Conservation (phyloP, 768 basidiomycete genomes). For the Coprinopsis cinerea region DNA sequence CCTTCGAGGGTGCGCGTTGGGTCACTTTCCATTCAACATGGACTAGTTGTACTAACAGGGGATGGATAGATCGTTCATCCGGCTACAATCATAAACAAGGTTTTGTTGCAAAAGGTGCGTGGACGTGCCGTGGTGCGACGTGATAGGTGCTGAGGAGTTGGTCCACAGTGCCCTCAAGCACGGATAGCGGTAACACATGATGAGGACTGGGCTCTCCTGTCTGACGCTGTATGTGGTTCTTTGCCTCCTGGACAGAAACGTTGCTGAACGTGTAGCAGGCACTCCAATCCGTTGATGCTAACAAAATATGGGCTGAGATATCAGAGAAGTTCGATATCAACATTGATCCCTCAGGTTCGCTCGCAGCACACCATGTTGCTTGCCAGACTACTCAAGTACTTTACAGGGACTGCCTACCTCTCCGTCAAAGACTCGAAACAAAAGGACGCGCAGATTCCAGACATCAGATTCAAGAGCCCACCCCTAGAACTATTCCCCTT, state of each 20-base stretch:
- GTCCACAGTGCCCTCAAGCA: constrained; percentile 5
- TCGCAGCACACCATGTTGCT: neutral
- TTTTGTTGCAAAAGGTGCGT: constrained; percentile 7
- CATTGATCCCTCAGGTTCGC: constrained; percentile 9
- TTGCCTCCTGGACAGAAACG: neutral
- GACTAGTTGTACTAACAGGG: neutral
- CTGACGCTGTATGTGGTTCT: constrained; percentile 3
- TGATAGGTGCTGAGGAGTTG: neutral
- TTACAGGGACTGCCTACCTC: constrained; percentile 5
- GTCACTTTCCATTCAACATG: no score
- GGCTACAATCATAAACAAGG: constrained; percentile 2
- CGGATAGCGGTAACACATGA: constrained; percentile 9
- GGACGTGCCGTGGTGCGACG: neutral
- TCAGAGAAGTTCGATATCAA: constrained; percentile 4
- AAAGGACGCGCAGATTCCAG: neutral
- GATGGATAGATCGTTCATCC: constrained; percentile 1
- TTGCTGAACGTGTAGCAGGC: neutral
- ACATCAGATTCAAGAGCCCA: neutral
- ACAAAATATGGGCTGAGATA: constrained; percentile 2
- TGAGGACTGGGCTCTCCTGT: constrained; percentile 10
- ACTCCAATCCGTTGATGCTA: neutral
- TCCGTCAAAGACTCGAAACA: neutral
- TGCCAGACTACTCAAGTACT: neutral
- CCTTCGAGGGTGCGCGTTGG: no score
- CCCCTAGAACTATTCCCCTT: neutral